A percentile compares a stretch with the other conserved stretches of the same genome.
Evolutionary conservation across 73 alveolate genomes (phyloP).

Genomic region (Symbiodinium natans): DNA sequence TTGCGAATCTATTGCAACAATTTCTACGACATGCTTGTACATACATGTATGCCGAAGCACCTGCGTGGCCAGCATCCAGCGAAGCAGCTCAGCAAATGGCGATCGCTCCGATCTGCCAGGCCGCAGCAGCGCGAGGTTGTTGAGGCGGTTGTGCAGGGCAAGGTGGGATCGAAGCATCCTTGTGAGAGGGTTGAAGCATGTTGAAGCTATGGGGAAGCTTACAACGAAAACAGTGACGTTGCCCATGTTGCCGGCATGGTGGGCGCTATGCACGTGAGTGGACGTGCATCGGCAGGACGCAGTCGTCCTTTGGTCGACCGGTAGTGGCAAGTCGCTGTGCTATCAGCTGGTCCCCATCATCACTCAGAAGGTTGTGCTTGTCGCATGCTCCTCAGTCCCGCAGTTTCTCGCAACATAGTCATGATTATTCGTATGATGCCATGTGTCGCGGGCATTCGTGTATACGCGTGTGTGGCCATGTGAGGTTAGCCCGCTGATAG

Average conservation of each 20-base stretch:
- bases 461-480: no score
- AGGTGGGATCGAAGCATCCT: no score
- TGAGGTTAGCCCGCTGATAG: constrained; percentile 51
- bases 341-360: constrained; percentile 15
- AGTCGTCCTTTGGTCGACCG: constrained; percentile 33
- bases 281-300: background rate
- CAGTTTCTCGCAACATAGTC: background rate
- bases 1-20: no score
- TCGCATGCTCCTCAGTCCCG: constrained; percentile 7
- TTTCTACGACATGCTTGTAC: no score
- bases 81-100: background rate
- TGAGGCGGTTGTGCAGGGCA: background rate
- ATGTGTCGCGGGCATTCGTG: no score
- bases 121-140: background rate
- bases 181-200: no score
- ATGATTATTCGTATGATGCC: no score
- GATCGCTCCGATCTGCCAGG: background rate
- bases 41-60: no score
- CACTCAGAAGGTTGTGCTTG: constrained; percentile 18
- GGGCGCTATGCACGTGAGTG: no score
- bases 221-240: no score
- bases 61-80: background rate
- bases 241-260: no score
- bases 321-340: constrained; percentile 61
- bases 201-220: no score